Percentiles rank a stretch among this genome's conserved stretches.
Conservation (phyloP, 1,139 yeast species). For the Geotrichum phurueaensis region DNA sequence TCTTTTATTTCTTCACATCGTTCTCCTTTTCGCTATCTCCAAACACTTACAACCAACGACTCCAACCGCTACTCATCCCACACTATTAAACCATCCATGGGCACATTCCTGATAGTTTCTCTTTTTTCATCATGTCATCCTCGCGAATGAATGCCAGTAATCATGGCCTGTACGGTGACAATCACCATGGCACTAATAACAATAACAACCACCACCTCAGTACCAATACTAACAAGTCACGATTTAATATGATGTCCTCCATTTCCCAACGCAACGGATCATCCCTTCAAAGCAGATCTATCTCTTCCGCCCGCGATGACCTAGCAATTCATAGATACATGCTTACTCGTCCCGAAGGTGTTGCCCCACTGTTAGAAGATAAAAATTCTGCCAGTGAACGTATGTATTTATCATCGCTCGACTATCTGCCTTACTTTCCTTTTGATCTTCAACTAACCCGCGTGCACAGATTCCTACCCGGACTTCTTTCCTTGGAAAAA, state of each 20-base stretch:
- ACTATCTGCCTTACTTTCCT: neutral
- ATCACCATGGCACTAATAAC: neutral
- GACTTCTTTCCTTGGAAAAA: conserved; percentile 73
- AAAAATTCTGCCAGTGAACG: conserved; percentile 15
- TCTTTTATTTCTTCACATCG: neutral
- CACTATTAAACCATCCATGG: conserved; percentile 6
- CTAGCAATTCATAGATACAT: conserved; percentile 24
- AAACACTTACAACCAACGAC: neutral
- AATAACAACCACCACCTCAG: conserved; percentile 5
- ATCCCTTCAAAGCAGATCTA: conserved; percentile 10
- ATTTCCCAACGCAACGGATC: conserved; percentile 14
- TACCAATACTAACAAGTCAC: neutral
- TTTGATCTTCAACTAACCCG: conserved; percentile 1
- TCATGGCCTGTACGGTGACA: neutral
- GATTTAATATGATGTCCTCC: conserved; percentile 5
- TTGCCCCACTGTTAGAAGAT: conserved; percentile 35
- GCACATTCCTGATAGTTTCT: conserved; percentile 1
- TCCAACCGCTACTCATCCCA: neutral
- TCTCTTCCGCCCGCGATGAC: conserved; percentile 22
- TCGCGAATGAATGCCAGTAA: conserved; percentile 14
- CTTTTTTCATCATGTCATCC: conserved; percentile 11
- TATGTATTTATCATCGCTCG: neutral
- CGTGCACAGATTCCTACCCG: conserved; percentile 45
- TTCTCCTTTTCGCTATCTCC: neutral
- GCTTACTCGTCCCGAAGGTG: conserved; percentile 32